A percentile compares a stretch with the other conserved stretches of the same genome.
phyloP scores from a whole-genome alignment of 2,329 filamentous ascomycete species.

The Clarireedia monteithiana region DNA sequence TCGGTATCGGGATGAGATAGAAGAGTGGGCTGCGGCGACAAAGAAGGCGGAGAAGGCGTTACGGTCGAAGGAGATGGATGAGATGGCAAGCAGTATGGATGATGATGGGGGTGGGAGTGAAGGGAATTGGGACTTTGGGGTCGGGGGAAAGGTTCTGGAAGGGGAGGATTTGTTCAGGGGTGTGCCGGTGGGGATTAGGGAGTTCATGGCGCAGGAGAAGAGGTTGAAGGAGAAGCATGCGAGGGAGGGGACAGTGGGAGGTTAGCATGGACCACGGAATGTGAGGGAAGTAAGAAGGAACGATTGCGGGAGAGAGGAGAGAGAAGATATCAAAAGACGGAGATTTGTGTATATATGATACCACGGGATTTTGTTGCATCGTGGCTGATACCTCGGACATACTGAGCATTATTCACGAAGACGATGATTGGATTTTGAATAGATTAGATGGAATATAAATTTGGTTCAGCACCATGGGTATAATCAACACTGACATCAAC shows the following conservation, averaged over 20 bases:
- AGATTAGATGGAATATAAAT: not conserved
- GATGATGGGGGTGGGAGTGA: conserved; percentile 73
- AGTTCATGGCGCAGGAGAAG: conserved; percentile 98
- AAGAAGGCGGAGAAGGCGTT: conserved; percentile 21
- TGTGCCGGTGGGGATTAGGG: conserved; percentile 85
- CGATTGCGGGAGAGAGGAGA: not conserved
- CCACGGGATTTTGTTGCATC: not conserved
- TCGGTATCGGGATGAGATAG: conserved; percentile 80
- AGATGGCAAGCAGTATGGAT: conserved; percentile 56
- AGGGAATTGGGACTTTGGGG: conserved; percentile 50
- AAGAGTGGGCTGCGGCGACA: conserved; percentile 69
- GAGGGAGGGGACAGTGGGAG: conserved; percentile 36
- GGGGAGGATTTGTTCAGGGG: conserved; percentile 65
- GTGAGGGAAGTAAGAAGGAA: too few relatives aligned
- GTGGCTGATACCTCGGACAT: not conserved
- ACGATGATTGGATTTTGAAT: not conserved
- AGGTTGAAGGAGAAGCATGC: conserved; percentile 68
- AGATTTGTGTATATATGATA: not conserved
- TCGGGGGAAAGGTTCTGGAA: conserved; percentile 40
- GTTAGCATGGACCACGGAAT: not conserved
- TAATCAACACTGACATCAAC: too few relatives aligned
- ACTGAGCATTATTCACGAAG: not conserved
- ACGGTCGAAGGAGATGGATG: conserved; percentile 26
- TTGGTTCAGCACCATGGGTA: not conserved
- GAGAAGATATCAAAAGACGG: not conserved